A percentile compares a stretch with the other conserved stretches of the same genome.
These are phyloP conservation scores for Boeremia exigua DNA, from an alignment of 2,329 filamentous ascomycete genomes.

Conservation along the genomic window DNA sequence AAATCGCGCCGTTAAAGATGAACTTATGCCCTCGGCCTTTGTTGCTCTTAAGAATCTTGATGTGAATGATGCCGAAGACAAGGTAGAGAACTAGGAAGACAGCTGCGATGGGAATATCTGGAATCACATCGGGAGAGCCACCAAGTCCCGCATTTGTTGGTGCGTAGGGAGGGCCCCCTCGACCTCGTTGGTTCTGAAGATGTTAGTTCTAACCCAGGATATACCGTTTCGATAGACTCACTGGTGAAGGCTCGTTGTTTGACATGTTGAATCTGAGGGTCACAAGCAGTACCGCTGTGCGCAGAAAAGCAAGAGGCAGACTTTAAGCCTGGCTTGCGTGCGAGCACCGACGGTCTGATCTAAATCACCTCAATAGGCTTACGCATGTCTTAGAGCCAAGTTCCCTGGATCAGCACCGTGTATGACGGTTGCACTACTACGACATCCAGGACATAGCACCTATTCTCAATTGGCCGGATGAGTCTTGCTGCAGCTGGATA, in stretches of 20 bases:
- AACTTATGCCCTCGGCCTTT: conserved; percentile 52
- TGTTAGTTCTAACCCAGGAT: conserved; percentile 3
- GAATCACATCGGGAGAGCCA: conserved; percentile 35
- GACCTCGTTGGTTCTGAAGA: conserved; percentile 16
- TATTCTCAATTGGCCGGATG: conserved; percentile 10
- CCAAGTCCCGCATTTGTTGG: conserved; percentile 36
- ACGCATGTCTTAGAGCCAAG: conserved; percentile 15
- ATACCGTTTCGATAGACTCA: conserved; percentile 6
- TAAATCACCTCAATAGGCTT: conserved; percentile 14
- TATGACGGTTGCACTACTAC: conserved; percentile 15
- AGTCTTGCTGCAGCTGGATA: conserved; percentile 8
- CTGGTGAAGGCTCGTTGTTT: conserved; percentile 14
- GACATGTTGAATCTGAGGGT: conserved; percentile 20
- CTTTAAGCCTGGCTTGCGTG: conserved; percentile 4
- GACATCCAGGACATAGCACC: background rate
- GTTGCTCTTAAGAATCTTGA: conserved; percentile 51
- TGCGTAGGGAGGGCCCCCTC: conserved; percentile 38
- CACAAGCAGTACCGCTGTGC: background rate
- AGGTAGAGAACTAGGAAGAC: conserved; percentile 53
- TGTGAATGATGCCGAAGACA: conserved; percentile 48
- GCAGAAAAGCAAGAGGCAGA: background rate
- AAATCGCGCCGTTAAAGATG: conserved; percentile 50
- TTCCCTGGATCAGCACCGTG: conserved; percentile 7
- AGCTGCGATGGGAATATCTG: conserved; percentile 51
- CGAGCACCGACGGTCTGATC: conserved; percentile 6